phyloP scores from a whole-genome alignment of 1,139 yeast species.

The Saccharomycopsis phalli region DNA sequence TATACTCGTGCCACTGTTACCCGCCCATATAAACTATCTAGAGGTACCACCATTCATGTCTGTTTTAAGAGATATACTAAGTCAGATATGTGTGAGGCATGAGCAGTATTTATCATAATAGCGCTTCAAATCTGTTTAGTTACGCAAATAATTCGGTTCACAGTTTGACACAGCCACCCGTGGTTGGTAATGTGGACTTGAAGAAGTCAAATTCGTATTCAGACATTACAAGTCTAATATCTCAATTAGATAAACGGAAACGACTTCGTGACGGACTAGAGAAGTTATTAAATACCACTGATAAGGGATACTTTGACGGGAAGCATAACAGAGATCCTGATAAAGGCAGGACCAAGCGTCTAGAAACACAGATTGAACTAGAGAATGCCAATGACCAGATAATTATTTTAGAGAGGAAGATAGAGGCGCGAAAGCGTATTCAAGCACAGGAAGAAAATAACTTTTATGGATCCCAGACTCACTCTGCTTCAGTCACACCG shows the following conservation, averaged over 20 bases:
- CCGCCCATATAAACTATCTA: too few species aligned
- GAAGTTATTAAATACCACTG: slow-evolving; percentile 9
- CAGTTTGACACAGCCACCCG: slow-evolving; percentile 5
- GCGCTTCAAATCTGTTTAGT: background rate
- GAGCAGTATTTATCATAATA: background rate
- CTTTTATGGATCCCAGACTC: slow-evolving; percentile 12
- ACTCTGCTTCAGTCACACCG: slow-evolving; percentile 9
- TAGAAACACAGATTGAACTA: slow-evolving; percentile 14
- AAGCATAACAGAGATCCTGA: slow-evolving; percentile 10
- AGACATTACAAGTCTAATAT: slow-evolving; percentile 11
- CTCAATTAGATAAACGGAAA: slow-evolving; percentile 13
- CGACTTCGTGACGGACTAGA: slow-evolving; percentile 10
- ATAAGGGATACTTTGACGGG: slow-evolving; percentile 1
- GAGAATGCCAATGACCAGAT: slow-evolving; percentile 11
- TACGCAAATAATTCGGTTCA: slow-evolving; percentile 2
- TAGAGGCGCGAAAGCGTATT: slow-evolving; percentile 14
- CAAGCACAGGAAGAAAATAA: slow-evolving; percentile 13
- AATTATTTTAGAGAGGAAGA: slow-evolving; percentile 10
- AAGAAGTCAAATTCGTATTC: slow-evolving; percentile 3
- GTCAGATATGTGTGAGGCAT: background rate
- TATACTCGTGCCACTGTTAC: too few species aligned
- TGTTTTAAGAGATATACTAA: background rate
- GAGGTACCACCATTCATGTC: too few species aligned
- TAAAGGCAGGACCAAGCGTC: slow-evolving; percentile 4
- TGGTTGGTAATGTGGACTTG: background rate